Evolutionary conservation across 2,329 filamentous ascomycete genomes (phyloP), one percentile per base, ranked within the genome.

Genomic region (Aureobasidium sp.): DNA sequence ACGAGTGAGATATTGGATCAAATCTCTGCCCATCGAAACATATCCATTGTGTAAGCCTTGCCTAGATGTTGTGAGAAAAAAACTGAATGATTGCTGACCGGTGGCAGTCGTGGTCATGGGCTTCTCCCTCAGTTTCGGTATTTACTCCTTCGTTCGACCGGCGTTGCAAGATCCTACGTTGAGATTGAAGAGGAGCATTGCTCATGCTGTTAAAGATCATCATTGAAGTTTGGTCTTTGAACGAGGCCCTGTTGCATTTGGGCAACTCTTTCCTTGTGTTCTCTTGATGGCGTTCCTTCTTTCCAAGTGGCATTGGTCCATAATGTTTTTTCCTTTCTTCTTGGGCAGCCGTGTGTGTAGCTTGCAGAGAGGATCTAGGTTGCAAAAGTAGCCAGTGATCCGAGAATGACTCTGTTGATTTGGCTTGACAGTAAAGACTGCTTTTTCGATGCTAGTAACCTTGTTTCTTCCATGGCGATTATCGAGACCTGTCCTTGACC

Each of bases 151-250:
- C n/a, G 31, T 59, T 1, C 36, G 42, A 20, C 55, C 55, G 34
- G 55, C 55, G 31, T 29, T 59, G 42, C 31, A 59, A 42, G 55
- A 59, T 48, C 55, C 55, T 27, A 59, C 55, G 14, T 39, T 59
- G 55, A 36, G 55, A 29, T 39, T 59, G 55, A 47, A 48, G 42
- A 47, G 55, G 31, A 59, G 42, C 45, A 44, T 59, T 48, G 42
- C 42, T 37, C 36, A 42, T n/a, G 51, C 37, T 42, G 37, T 37
- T 55, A 37, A 37, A 4, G 51, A 2, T 8, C 39, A 27, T 36
- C 51, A 42, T 41, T 55, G 37, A 55, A 37, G 1, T 14, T 3
- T 7, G 45, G 7, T 17, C 22, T 31, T n/a, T 48, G 9, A 31
- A 8, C 8, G 9, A 12, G 15, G 2, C 6, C 22, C 11, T 12